Percentiles rank a stretch among this genome's conserved stretches.
Evolutionary conservation across 495 filamentous ascomycete genomes (phyloP).

Genomic region (Neurospora hispaniola): DNA sequence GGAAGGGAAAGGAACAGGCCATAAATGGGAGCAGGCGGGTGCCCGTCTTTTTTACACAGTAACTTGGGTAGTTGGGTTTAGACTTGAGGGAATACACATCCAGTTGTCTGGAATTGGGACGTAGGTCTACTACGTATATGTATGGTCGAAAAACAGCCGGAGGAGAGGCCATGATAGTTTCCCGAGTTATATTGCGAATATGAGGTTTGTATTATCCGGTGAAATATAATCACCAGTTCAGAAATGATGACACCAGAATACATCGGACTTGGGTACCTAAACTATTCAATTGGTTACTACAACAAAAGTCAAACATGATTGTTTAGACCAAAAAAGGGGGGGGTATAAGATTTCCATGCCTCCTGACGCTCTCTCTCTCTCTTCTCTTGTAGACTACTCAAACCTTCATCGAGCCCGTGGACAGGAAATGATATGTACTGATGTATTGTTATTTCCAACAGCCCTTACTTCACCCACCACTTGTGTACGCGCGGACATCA

Average conservation of each 20-base stretch:
- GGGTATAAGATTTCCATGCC: not conserved
- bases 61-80: no score
- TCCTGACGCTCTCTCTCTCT: not conserved
- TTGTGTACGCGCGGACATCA: not conserved
- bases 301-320: not conserved
- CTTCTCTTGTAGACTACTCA: not conserved
- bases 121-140: no score
- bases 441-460: not conserved
- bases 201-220: not conserved
- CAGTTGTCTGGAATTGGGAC: no score
- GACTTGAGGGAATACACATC: no score
- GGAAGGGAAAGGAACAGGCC: no score
- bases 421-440: not conserved
- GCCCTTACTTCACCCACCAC: not conserved
- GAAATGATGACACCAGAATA: not conserved
- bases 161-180: not conserved
- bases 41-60: no score
- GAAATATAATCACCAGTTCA: no score
- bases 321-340: not conserved
- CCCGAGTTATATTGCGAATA: not conserved
- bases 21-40: no score
- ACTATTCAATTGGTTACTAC: not conserved
- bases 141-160: not conserved
- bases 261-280: not conserved
- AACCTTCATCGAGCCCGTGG: not conserved